Conservation (phyloP, 2,329 filamentous ascomycete species). For the Hirsutella rhossiliensis region DNA sequence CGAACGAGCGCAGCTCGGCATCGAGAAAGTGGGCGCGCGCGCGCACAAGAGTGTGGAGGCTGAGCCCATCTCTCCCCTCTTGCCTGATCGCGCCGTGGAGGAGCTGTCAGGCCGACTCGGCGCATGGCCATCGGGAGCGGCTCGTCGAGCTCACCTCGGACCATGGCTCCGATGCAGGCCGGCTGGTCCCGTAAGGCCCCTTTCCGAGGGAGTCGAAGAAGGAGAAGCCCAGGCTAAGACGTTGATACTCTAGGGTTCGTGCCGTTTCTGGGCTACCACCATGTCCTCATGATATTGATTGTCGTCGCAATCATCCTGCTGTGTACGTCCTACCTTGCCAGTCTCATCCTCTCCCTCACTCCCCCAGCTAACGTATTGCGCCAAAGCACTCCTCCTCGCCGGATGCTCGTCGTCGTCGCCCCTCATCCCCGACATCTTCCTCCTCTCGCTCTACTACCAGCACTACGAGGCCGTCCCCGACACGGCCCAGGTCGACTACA, state of each 20-base stretch:
- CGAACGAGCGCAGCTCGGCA: too few species aligned
- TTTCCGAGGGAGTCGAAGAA: neutral
- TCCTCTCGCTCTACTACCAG: slow-evolving; percentile 96
- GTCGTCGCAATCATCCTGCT: slow-evolving; percentile 87
- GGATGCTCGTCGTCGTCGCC: slow-evolving; percentile 96
- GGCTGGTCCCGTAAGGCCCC: slow-evolving; percentile 36
- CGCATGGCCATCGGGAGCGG: slow-evolving; percentile 9
- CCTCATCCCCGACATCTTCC: slow-evolving; percentile 88
- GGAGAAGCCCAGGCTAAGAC: neutral
- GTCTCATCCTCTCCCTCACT: neutral
- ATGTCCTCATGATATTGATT: slow-evolving; percentile 97
- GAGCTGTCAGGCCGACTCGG: neutral
- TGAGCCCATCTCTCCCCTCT: neutral
- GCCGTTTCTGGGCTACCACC: slow-evolving; percentile 60
- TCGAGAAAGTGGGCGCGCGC: too few species aligned
- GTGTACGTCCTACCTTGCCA: slow-evolving; percentile 55
- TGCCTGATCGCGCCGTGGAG: neutral
- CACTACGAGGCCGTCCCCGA: slow-evolving; percentile 71
- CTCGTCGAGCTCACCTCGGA: slow-evolving; percentile 11
- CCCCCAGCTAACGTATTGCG: neutral
- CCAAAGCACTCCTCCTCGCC: slow-evolving; percentile 61
- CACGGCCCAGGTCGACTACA: slow-evolving; percentile 83
- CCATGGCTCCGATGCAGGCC: slow-evolving; percentile 27
- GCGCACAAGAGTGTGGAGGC: too few species aligned
- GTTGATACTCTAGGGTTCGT: slow-evolving; percentile 37